Evolutionary conservation across 306 rosid genomes (phyloP).

Genomic region (Casuarina equisetifolia): DNA sequence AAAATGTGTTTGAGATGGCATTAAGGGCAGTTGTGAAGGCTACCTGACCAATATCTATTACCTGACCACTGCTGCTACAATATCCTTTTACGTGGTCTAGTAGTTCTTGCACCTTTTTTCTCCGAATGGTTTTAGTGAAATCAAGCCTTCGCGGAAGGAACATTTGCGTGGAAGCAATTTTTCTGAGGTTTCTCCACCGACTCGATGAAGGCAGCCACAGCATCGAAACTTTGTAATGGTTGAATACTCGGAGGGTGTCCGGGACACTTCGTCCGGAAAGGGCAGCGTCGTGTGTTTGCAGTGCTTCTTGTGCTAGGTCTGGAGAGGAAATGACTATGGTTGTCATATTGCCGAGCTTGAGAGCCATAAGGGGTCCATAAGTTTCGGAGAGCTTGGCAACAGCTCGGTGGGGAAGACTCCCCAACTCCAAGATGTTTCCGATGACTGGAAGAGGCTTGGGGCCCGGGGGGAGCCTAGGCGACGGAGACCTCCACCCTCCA

Average conservation of each 20-base stretch:
- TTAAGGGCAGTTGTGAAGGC: too few species aligned
- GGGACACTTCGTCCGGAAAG: constrained; percentile 3
- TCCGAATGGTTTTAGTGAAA: not conserved
- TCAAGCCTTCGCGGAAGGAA: constrained; percentile 6
- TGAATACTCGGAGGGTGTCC: not conserved
- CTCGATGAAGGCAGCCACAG: not conserved
- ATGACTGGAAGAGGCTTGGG: constrained; percentile 48
- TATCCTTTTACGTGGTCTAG: not conserved
- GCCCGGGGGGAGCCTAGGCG: constrained; percentile 43
- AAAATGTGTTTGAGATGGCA: constrained; percentile 10
- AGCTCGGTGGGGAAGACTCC: constrained; percentile 35
- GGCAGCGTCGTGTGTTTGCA: constrained; percentile 3
- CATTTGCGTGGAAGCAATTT: not conserved
- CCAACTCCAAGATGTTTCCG: constrained; percentile 52
- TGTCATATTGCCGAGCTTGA: constrained; percentile 27
- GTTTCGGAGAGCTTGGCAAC: constrained; percentile 24
- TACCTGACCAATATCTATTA: too few species aligned
- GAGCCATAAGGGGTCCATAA: constrained; percentile 30
- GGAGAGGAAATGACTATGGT: constrained; percentile 30
- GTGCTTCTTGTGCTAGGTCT: constrained; percentile 18
- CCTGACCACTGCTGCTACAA: not conserved
- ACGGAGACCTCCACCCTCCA: not conserved
- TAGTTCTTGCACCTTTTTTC: constrained; percentile 4
- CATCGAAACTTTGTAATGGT: not conserved
- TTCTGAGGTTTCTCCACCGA: constrained; percentile 11